These are phyloP conservation scores for Ceratobasidium sp. DNA, from an alignment of 1,284 basidiomycete species.

Conservation along the genomic window DNA sequence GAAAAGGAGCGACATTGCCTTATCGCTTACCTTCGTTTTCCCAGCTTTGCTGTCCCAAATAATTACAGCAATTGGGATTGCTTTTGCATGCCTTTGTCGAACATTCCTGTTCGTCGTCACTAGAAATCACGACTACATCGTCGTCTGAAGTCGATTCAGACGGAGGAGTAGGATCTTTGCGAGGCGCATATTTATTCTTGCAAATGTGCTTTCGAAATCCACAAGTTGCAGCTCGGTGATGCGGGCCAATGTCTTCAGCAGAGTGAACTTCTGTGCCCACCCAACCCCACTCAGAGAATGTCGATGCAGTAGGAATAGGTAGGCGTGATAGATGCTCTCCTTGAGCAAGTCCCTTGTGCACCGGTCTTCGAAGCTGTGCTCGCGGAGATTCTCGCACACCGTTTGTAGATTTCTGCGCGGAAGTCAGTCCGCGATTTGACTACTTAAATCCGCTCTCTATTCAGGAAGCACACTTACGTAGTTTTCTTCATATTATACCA, in stretches of 20 bases:
- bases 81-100: conserved; percentile 67
- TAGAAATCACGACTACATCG: conserved; percentile 72
- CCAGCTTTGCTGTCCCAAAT: conserved; percentile 81
- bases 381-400: neutral
- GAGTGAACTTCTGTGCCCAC: conserved; percentile 68
- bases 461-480: too few relatives aligned
- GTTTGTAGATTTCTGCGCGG: neutral
- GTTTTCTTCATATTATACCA: too few relatives aligned
- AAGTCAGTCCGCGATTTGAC: too few relatives aligned
- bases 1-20: neutral
- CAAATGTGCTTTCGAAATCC: conserved; percentile 57
- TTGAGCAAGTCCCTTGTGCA: conserved; percentile 59
- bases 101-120: conserved; percentile 64
- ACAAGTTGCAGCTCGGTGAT: conserved; percentile 70
- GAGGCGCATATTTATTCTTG: conserved; percentile 30
- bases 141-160: conserved; percentile 54
- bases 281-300: conserved; percentile 73
- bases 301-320: conserved; percentile 54
- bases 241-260: conserved; percentile 63
- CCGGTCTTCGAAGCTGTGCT: conserved; percentile 49
- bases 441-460: too few relatives aligned
- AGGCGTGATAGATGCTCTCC: conserved; percentile 67
- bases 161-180: conserved; percentile 40
- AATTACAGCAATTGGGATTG: conserved; percentile 84
- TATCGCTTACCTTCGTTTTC: conserved; percentile 62